Base-by-base conservation (phyloP, 2,329 filamentous ascomycete species). In the Colletotrichum chlorophyti region DNA sequence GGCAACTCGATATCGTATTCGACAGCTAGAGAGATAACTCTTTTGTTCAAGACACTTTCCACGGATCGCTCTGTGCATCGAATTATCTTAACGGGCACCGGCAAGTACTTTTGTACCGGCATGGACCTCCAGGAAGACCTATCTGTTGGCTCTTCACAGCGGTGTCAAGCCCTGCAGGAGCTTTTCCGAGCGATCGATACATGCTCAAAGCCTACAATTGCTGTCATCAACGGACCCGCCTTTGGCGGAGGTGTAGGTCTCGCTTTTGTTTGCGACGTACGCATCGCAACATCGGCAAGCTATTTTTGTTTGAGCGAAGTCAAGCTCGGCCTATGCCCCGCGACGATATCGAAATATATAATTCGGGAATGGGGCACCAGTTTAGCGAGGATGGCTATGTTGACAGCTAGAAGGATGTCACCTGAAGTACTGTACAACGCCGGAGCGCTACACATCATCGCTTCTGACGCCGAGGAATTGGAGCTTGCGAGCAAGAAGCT, bases 191-290 rank as follows among this genome's bases (percentile, higher is more conserved):
- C 66, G 0, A 76, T 79, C 15, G 75, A 77, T 32, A 61, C 60
- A 1, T 73, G 67, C 1, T 72, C 74, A 11, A 75, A 79, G 47
- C 70, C 71, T 1, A 79, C 75, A 0, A 74, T 79, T 31, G 75
- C 76, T 1, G 66, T 62, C 4, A 58, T 79, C 24, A 76, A 79
- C 29, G 76, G 77, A 0, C 73, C 76, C 3, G 70, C 71, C 3
- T 78, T 75, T 52, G 77, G 76, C 2, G 76, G 75, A 2, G 77
- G 77, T 0, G 74, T 78, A 2, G 77, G 77, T 0, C 65, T 80
- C 0, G 74, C 73, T 1, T 77, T 78, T 61, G 68, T 69, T 1
- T 79, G 76, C 61, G 76, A 79, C 51, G 63, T 79, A 10, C 68
- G 76, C 5, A 51, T 73, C 7, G 61, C 49, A 24, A 50, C 40